Evolutionary conservation across 2,329 filamentous ascomycete species (phyloP).

Genomic region (Aspergillus spinulosporus): DNA sequence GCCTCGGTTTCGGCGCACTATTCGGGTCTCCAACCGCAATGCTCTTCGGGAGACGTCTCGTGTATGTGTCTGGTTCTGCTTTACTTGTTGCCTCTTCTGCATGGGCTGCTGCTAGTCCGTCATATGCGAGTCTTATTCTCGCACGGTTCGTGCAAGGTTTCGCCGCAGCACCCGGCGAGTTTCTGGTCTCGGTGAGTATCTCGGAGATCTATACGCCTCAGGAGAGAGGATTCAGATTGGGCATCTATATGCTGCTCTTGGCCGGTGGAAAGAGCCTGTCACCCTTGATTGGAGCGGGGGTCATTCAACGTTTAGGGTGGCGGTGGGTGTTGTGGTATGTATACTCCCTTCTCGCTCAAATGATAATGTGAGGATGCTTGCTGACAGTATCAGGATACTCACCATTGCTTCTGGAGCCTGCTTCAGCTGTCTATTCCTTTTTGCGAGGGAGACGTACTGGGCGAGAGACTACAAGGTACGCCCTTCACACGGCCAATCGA

Average conservation of each 20-base stretch:
- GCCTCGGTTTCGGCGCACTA: background rate
- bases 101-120: slow-evolving; percentile 5
- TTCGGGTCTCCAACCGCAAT: slow-evolving; percentile 9
- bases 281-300: slow-evolving; percentile 5
- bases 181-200: slow-evolving; percentile 6
- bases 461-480: background rate
- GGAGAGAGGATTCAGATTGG: slow-evolving; percentile 9
- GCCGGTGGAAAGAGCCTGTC: slow-evolving; percentile 6
- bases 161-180: background rate
- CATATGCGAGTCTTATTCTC: background rate
- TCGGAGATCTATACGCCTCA: slow-evolving; percentile 8
- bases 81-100: background rate
- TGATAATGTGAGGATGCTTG: background rate
- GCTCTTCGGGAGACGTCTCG: background rate
- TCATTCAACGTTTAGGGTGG: slow-evolving; percentile 5
- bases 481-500: background rate
- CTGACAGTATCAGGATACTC: background rate
- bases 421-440: background rate
- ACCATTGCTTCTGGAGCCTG: background rate
- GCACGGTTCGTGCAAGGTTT: slow-evolving; percentile 4
- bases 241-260: slow-evolving; percentile 10
- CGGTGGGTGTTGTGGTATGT: slow-evolving; percentile 12
- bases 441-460: slow-evolving; percentile 12
- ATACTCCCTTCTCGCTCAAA: too few species aligned
- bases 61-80: background rate